Evolutionary conservation across 257 asterid species (phyloP).

Genomic region (Asclepias syriaca): DNA sequence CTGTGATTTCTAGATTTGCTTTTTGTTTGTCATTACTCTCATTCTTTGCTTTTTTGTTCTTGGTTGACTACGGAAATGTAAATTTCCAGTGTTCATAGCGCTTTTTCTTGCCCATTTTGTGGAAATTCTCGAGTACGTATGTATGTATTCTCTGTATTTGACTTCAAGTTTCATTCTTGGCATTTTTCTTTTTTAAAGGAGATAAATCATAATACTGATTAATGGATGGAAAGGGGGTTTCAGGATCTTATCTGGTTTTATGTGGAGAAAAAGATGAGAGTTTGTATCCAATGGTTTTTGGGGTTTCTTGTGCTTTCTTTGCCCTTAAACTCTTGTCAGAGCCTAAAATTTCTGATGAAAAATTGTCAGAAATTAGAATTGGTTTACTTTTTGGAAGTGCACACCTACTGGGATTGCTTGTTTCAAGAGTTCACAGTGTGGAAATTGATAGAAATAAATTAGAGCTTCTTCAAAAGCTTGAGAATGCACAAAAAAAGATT

Average conservation of each 20-base stretch:
- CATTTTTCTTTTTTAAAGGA: neutral
- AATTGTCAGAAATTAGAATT: conserved; percentile 49
- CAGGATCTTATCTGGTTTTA: conserved; percentile 26
- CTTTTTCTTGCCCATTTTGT: neutral
- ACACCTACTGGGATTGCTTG: conserved; percentile 65
- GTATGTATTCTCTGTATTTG: conserved; percentile 2
- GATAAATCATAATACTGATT: conserved; percentile 11
- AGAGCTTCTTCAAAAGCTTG: conserved; percentile 44
- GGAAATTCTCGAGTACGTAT: neutral
- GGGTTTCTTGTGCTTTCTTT: conserved; percentile 71
- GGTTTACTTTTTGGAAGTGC: conserved; percentile 67
- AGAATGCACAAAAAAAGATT: conserved; percentile 43
- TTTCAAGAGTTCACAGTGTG: conserved; percentile 52
- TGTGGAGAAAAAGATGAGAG: conserved; percentile 42
- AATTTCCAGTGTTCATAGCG: neutral
- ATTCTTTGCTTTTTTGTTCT: neutral
- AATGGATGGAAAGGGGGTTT: conserved; percentile 58
- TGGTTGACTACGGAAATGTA: neutral
- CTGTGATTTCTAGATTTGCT: neutral
- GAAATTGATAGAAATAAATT: conserved; percentile 23
- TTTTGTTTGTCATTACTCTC: neutral
- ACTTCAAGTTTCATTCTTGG: conserved; percentile 3
- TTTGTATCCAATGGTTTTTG: conserved; percentile 54
- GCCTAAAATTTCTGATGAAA: conserved; percentile 42
- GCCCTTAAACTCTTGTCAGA: conserved; percentile 57